A percentile compares a stretch with the other conserved stretches of the same genome.
Evolutionary conservation across 208 protist genomes (phyloP).

Genomic region (Endotrypanum monterogeii): DNA sequence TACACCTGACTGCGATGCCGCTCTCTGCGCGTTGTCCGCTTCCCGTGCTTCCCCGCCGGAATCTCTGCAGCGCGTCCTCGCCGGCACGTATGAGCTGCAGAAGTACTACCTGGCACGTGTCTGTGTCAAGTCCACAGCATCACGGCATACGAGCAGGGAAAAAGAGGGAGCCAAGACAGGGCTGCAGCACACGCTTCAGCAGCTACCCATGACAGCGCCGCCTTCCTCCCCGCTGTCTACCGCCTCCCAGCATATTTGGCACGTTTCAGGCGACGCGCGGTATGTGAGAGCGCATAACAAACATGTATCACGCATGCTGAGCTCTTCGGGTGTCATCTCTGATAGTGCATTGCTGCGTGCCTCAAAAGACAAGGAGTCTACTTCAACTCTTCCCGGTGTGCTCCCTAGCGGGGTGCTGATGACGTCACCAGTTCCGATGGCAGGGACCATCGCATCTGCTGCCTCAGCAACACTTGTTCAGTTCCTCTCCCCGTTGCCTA

Average conservation of each 20-base stretch:
- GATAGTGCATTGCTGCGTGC: not conserved
- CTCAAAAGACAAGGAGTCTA: not conserved
- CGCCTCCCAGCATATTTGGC: not conserved
- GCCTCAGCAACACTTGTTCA: constrained; percentile 29
- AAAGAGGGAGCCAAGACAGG: not conserved
- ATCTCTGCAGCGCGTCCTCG: constrained; percentile 18
- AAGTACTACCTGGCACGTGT: constrained; percentile 46
- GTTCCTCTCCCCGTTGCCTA: not conserved
- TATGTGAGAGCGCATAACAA: constrained; percentile 18
- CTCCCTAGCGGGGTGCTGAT: constrained; percentile 25
- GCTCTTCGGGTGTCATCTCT: not conserved
- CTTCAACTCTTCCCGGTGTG: not conserved
- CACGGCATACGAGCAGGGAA: not conserved
- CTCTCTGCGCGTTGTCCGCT: not conserved
- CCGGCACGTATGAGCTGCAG: constrained; percentile 26
- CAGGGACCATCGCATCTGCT: not conserved
- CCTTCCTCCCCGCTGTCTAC: not conserved
- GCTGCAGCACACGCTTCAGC: constrained; percentile 1
- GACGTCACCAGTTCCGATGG: constrained; percentile 1
- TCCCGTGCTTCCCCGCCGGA: not conserved
- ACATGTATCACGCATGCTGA: not conserved
- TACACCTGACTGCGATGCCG: not conserved
- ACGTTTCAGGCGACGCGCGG: constrained; percentile 6
- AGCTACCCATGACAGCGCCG: not conserved
- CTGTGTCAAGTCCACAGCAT: not conserved